Conservation (phyloP, 441 rosid genomes). For the Gossypium schwendimanii region DNA sequence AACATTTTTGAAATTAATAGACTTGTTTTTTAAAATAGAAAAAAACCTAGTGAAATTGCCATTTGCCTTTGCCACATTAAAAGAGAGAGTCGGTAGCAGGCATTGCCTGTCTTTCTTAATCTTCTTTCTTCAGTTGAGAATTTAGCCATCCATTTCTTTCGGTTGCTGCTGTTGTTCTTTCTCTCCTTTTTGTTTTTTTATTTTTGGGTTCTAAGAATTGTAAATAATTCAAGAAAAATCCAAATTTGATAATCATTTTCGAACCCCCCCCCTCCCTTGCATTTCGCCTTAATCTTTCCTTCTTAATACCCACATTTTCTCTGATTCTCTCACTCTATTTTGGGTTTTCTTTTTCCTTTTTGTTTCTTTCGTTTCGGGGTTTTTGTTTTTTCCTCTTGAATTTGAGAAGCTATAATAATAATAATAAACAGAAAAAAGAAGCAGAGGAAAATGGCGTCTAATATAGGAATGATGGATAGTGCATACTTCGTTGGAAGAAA, state of each 20-base stretch:
- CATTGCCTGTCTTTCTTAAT: too few relatives aligned
- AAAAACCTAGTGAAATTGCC: too few relatives aligned
- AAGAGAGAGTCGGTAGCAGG: neutral
- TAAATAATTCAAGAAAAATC: neutral
- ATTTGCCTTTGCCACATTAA: neutral
- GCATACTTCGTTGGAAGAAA: conserved; percentile 96
- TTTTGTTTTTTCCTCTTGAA: neutral
- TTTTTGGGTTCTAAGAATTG: neutral
- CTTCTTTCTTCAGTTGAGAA: neutral
- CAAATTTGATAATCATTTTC: neutral
- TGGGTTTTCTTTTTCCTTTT: neutral
- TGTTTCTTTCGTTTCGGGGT: neutral
- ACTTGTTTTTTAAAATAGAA: too few relatives aligned
- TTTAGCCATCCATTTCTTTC: conserved; percentile 1
- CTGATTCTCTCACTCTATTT: neutral
- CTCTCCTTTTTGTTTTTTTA: neutral
- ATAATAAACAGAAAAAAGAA: neutral
- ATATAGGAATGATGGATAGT: conserved; percentile 94
- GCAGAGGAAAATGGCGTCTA: conserved; percentile 45
- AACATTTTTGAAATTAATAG: too few relatives aligned
- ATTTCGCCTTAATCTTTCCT: conserved; percentile 10
- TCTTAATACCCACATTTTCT: conserved; percentile 2
- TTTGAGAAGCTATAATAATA: neutral
- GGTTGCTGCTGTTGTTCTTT: neutral
- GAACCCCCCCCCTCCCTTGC: neutral